Conservation (phyloP, 257 asterid genomes). For the Paulownia fortunei region DNA sequence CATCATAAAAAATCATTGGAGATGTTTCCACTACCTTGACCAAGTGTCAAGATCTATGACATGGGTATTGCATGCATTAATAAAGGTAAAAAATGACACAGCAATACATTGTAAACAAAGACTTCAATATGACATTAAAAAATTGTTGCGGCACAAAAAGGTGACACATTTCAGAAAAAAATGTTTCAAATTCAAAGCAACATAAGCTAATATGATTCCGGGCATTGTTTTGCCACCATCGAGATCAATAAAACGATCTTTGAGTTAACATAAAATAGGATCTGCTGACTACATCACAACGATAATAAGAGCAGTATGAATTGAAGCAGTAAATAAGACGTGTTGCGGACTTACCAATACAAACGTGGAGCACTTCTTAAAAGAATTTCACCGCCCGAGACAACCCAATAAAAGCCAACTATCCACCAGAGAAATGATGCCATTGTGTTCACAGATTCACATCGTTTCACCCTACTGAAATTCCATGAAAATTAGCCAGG, state of each 20-base stretch:
- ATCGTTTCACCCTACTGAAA: conserved; percentile 70
- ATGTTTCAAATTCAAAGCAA: neutral
- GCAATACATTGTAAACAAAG: neutral
- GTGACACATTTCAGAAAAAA: neutral
- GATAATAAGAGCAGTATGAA: conserved; percentile 9
- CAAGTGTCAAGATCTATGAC: neutral
- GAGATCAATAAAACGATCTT: neutral
- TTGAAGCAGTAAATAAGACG: conserved; percentile 21
- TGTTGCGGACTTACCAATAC: conserved; percentile 66
- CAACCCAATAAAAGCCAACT: conserved; percentile 93
- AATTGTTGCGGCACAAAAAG: neutral
- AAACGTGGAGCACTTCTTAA: conserved; percentile 74
- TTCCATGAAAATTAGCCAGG: conserved; percentile 30
- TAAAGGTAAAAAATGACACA: neutral
- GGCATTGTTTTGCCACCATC: conserved; percentile 1
- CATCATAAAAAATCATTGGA: neutral
- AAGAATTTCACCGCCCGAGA: conserved; percentile 84
- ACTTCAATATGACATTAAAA: neutral
- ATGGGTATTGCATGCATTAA: conserved; percentile 1
- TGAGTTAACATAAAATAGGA: neutral
- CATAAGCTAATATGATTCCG: conserved; percentile 1
- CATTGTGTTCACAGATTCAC: conserved; percentile 90
- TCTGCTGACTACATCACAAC: neutral
- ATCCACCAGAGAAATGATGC: conserved; percentile 95
- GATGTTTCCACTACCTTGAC: conserved; percentile 6